phyloP scores from a whole-genome alignment of 306 rosid species.

The Vigna angularis region DNA sequence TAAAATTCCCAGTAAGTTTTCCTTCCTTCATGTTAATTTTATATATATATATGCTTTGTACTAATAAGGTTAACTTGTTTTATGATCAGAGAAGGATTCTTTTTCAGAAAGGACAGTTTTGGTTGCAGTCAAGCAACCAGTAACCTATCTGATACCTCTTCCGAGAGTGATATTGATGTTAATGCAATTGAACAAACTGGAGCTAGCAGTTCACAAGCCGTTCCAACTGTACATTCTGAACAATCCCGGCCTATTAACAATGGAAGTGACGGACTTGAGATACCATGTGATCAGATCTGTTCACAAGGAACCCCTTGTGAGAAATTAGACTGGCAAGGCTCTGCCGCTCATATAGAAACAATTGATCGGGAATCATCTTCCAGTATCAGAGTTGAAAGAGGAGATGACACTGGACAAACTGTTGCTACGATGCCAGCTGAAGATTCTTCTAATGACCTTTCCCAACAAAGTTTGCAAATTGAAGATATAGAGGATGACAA shows the following conservation, averaged over 20 bases:
- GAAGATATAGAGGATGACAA: slow-evolving; percentile 49
- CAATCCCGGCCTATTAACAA: slow-evolving; percentile 49
- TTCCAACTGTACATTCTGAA: slow-evolving; percentile 51
- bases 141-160: slow-evolving; percentile 59
- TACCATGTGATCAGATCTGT: slow-evolving; percentile 49
- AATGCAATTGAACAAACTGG: slow-evolving; percentile 53
- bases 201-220: slow-evolving; percentile 55
- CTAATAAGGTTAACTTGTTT: slow-evolving; percentile 36
- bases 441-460: slow-evolving; percentile 39
- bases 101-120: slow-evolving; percentile 67
- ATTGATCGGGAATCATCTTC: slow-evolving; percentile 46
- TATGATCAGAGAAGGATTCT: slow-evolving; percentile 82
- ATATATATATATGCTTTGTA: slow-evolving; percentile 13
- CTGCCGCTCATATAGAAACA: slow-evolving; percentile 50
- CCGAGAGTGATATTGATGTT: slow-evolving; percentile 51
- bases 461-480: slow-evolving; percentile 51
- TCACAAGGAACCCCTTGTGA: slow-evolving; percentile 50
- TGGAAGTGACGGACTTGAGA: slow-evolving; percentile 51
- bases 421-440: slow-evolving; percentile 48
- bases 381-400: slow-evolving; percentile 44
- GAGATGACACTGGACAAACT: slow-evolving; percentile 48
- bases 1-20: slow-evolving; percentile 15
- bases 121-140: slow-evolving; percentile 62
- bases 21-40: not conserved
- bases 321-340: slow-evolving; percentile 45